Conservation (phyloP, 2,329 filamentous ascomycete species). For the Colletotrichum euphorbiae region DNA sequence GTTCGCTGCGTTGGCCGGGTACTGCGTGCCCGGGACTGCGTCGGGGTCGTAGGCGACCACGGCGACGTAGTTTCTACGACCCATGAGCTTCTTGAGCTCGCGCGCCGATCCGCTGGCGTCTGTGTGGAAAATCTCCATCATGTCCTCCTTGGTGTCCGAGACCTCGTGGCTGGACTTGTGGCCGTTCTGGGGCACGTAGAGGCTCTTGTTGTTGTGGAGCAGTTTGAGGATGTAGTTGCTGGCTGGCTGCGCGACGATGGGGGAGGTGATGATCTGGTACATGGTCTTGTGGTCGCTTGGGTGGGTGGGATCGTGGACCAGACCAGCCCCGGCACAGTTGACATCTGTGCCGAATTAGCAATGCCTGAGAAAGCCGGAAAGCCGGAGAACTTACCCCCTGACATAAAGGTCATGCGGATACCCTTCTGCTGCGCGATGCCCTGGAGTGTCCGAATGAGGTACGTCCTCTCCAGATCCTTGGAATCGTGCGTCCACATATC, state of each 20-base stretch:
- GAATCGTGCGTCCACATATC: constrained; percentile 99
- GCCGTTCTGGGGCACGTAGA: constrained; percentile 92
- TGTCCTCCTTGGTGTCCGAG: constrained; percentile 97
- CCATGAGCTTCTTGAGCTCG: constrained; percentile 94
- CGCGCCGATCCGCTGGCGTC: constrained; percentile 87
- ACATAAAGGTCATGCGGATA: constrained; percentile 96
- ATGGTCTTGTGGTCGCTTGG: constrained; percentile 98
- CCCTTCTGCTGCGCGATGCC: constrained; percentile 96
- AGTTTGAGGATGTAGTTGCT: constrained; percentile 89
- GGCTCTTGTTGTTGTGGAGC: constrained; percentile 92
- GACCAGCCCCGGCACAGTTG: constrained; percentile 89
- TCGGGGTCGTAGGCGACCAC: constrained; percentile 96
- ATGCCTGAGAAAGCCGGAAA: constrained; percentile 18
- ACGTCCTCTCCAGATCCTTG: constrained; percentile 96
- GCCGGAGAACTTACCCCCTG: constrained; percentile 71
- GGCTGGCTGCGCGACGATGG: constrained; percentile 90
- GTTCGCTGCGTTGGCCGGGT: constrained; percentile 47
- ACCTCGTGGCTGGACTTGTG: constrained; percentile 78
- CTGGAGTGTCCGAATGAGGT: constrained; percentile 94
- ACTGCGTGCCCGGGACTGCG: constrained; percentile 58
- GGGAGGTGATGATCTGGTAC: constrained; percentile 96
- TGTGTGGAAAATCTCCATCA: constrained; percentile 99
- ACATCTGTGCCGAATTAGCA: constrained; percentile 67
- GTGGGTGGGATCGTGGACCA: constrained; percentile 93
- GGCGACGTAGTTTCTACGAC: constrained; percentile 89